Base-by-base conservation (phyloP, 2,329 filamentous ascomycete species). In the Sordariomycetes sp. region DNA sequence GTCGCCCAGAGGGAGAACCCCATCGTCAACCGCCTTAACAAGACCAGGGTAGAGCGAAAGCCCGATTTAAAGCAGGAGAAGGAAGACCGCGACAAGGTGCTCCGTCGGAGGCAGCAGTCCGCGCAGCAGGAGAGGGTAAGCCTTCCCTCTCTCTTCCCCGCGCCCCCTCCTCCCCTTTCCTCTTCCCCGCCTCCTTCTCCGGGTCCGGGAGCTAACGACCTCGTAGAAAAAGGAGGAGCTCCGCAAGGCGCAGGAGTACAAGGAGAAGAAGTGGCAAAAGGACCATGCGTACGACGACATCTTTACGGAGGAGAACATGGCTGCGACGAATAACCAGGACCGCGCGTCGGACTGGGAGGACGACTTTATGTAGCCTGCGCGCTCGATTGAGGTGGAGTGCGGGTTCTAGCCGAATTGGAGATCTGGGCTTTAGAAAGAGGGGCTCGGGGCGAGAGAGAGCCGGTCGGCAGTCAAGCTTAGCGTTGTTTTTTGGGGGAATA, bases 221-320 rank as follows among this genome's bases (percentile, higher is more conserved):
- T 28, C 5, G 22, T 17, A 89, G 87, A 86, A 81, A 71, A 90
- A 90, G 68, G 86, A 91, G 68, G 89, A 94, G 65, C 82, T 81
- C 0, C 75, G 76, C 42, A 68, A 90, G 53, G 81, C 84, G 54
- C 86, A 90, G 70, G 89, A 96, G 74, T 80, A 89, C 62, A 87
- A 89, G 70, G 86, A 95, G 71, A 82, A 92, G 72, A 95, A 95
- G 70, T 95, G 85, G 79, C 89, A 95, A 71, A 94, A 94, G 72
- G 90, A 96, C n/a, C 92, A 99, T 72, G 92, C 91, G 1, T 99
- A 99, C 70, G 94, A 97, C 67, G 90, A 96, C 53, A 72, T 96
- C 57, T 90, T 96, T 70, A 83, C 81, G 4, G 90, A 95, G 57
- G 89, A 96, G 59, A 86, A 87, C 64, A 78, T 95, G 74, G 83